These are phyloP conservation scores for Alternaria conjuncta DNA, from an alignment of 2,329 filamentous ascomycete genomes.

Conservation along the genomic window DNA sequence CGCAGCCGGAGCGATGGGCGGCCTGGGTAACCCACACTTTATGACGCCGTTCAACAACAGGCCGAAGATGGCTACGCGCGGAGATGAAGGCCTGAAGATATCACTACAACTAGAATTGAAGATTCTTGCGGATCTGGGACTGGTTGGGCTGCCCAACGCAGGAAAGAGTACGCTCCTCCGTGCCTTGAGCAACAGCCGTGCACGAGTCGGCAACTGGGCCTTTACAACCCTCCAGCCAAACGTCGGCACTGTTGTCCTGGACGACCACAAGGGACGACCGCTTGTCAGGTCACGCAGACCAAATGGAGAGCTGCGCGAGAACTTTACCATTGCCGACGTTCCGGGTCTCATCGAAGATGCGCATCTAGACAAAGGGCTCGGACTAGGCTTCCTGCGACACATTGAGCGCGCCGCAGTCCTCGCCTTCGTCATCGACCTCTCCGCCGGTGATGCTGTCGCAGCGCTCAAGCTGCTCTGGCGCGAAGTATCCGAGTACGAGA, in stretches of 20 bases:
- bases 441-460: constrained; percentile 76
- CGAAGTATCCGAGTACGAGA: constrained; percentile 88
- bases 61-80: constrained; percentile 88
- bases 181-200: constrained; percentile 84
- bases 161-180: constrained; percentile 93
- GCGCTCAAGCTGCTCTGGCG: constrained; percentile 85
- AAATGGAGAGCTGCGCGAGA: constrained; percentile 67
- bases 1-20: constrained; percentile 85
- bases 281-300: constrained; percentile 54
- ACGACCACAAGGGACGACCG: constrained; percentile 82
- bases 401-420: constrained; percentile 92
- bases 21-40: constrained; percentile 93
- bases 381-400: constrained; percentile 89
- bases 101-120: constrained; percentile 90
- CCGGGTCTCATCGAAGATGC: constrained; percentile 92
- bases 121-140: constrained; percentile 89
- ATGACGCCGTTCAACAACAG: constrained; percentile 74
- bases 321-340: constrained; percentile 94
- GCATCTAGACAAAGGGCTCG: constrained; percentile 88
- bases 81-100: constrained; percentile 78
- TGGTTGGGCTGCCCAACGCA: constrained; percentile 94
- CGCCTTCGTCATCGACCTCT: constrained; percentile 90
- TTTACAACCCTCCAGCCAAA: constrained; percentile 96
- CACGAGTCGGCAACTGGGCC: constrained; percentile 91
- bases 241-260: constrained; percentile 92